Evolutionary conservation across 2,329 filamentous ascomycete species (phyloP).

Genomic region (Didymella keratinophila): DNA sequence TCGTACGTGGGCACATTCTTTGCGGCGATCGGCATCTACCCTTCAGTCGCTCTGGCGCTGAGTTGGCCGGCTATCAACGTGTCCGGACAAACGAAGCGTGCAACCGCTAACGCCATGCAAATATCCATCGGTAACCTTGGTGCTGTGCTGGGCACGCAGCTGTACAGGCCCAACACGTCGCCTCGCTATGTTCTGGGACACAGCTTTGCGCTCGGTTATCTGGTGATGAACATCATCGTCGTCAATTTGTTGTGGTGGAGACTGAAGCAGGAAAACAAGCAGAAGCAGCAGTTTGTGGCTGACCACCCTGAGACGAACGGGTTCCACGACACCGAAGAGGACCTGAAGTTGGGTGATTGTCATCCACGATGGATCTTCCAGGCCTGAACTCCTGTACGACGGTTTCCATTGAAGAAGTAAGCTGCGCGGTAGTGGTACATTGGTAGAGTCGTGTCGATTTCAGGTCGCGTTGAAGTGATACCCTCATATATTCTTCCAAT

Average conservation of each 20-base stretch:
- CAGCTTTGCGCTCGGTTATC: slow-evolving; percentile 47
- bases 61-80: slow-evolving; percentile 63
- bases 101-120: slow-evolving; percentile 59
- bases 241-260: slow-evolving; percentile 42
- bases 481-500: background rate
- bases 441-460: background rate
- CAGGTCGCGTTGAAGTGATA: background rate
- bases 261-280: slow-evolving; percentile 43
- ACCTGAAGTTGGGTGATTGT: slow-evolving; percentile 42
- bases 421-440: background rate
- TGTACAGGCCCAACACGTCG: slow-evolving; percentile 46
- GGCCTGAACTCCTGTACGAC: slow-evolving; percentile 19
- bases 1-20: slow-evolving; percentile 51
- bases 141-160: slow-evolving; percentile 50
- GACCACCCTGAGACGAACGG: slow-evolving; percentile 38
- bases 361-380: slow-evolving; percentile 51
- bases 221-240: slow-evolving; percentile 44
- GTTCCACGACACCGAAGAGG: slow-evolving; percentile 44
- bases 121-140: slow-evolving; percentile 60
- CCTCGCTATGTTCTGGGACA: slow-evolving; percentile 50
- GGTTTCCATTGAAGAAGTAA: background rate
- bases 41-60: slow-evolving; percentile 51
- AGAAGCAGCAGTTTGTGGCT: slow-evolving; percentile 37
- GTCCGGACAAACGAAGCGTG: slow-evolving; percentile 61
- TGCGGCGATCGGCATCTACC: slow-evolving; percentile 51